Evolutionary conservation across 2,329 filamentous ascomycete species (phyloP).

Genomic region (Fusarium subglutinans): DNA sequence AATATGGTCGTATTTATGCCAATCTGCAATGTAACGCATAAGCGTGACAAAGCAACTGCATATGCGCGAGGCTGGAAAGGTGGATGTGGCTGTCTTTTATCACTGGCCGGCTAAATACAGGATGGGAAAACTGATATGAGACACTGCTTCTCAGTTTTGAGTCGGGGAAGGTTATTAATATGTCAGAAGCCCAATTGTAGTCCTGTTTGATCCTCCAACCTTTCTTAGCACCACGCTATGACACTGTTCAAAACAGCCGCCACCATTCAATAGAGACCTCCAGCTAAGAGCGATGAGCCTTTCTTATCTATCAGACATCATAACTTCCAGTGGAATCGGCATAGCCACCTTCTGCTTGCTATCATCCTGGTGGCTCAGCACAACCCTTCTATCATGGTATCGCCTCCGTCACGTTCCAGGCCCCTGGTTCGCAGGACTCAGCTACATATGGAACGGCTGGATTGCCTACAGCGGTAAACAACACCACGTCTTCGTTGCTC

Average conservation of each 20-base stretch:
- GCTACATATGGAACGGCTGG: not conserved
- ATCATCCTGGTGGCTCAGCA: not conserved
- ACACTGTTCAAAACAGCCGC: too few species aligned
- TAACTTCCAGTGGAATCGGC: rapidly evolving
- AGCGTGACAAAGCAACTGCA: not conserved
- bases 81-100: rapidly evolving
- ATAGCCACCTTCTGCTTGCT: rapidly evolving
- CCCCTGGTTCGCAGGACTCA: not conserved
- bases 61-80: not conserved
- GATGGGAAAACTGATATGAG: too few species aligned
- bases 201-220: rapidly evolving
- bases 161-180: not conserved
- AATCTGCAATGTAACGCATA: not conserved
- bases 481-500: not conserved
- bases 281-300: not conserved
- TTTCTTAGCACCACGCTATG: not conserved
- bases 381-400: not conserved
- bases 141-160: rapidly evolving
- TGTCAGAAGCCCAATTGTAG: rapidly evolving
- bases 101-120: rapidly evolving
- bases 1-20: not conserved
- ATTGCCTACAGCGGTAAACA: not conserved
- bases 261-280: too few species aligned
- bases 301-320: rapidly evolving
- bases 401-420: constrained; percentile 1